A percentile compares a stretch with the other conserved stretches of the same genome.
phyloP scores from a whole-genome alignment of 2,329 filamentous ascomycete species.

The Trichoderma sp. region DNA sequence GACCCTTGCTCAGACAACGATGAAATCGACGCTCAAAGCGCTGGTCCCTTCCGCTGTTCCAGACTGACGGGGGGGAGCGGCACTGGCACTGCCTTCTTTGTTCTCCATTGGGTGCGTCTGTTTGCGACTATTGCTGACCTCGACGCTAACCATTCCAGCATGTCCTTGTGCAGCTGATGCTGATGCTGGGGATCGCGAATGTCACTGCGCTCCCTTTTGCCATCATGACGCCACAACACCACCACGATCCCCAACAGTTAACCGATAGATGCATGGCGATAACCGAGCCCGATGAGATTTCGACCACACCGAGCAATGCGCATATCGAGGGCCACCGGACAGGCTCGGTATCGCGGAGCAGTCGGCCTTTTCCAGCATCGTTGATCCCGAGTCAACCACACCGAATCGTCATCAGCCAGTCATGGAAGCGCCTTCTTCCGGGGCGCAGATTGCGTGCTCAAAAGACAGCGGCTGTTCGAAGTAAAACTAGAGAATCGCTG shows the following conservation, averaged over 20 bases:
- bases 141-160: neutral
- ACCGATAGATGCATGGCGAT: neutral
- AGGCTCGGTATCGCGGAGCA: neutral
- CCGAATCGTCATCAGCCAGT: neutral
- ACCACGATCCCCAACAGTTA: neutral
- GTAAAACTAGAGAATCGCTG: neutral
- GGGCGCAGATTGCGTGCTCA: neutral
- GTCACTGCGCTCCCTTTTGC: neutral
- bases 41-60: neutral
- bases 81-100: neutral
- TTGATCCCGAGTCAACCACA: neutral
- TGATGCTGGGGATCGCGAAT: neutral
- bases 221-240: neutral
- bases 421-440: constrained; percentile 7
- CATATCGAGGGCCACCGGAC: neutral
- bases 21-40: constrained; percentile 3
- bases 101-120: neutral
- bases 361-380: neutral
- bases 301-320: neutral
- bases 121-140: neutral
- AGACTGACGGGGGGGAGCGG: neutral
- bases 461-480: neutral
- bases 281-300: neutral
- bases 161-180: neutral
- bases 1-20: neutral